Base-by-base conservation (phyloP, 148 eudicot genomes). In the Nepenthes gracilis region DNA sequence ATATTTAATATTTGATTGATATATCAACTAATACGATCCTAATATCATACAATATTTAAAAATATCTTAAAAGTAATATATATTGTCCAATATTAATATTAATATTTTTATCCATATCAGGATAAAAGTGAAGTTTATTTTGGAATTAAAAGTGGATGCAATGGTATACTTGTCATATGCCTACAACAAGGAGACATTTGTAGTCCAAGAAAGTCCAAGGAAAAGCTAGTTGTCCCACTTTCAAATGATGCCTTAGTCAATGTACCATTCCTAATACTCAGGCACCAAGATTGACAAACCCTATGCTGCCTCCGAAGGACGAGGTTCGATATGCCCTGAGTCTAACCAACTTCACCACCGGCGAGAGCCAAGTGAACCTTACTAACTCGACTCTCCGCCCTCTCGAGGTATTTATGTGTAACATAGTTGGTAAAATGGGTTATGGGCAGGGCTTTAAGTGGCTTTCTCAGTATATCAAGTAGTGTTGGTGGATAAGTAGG, bases 401-500 rank as follows among this genome's bases (percentile, higher is more conserved):
- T 7, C 74, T 83, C 51, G 96, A 88, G 77, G 81, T 88, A 1
- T 88, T 78, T 78, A 85, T 85, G 96, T 85, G 96, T 78, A 85
- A 85, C 78, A 85, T 88, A 23, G 96, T 85, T 33, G 73, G 81
- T 63, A 85, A 88, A 67, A 88, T 88, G 96, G 96, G 92, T 3
- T 88, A 88, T 45, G 96, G 96, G 2, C 91, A 88, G 38, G 96
- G 92, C 47, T 88, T 88, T 75, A 85, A 81, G 74, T 85, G 92
- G 96, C 68, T 88, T 43, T 88, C 96, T 54, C 96, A 85, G 62
- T 88, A 88, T 67, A 83, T 88, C 70, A 75, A 87, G 72, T 84
- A 76, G 45, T 23, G 23, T 40, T 40, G 45, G 73, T 33, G 36
- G 60, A 53, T 53, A 14, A 35, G 45, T 40, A 50, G 60, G 36